Evolutionary conservation across 768 basidiomycete genomes (phyloP).

Genomic region (Pholiota molesta): DNA sequence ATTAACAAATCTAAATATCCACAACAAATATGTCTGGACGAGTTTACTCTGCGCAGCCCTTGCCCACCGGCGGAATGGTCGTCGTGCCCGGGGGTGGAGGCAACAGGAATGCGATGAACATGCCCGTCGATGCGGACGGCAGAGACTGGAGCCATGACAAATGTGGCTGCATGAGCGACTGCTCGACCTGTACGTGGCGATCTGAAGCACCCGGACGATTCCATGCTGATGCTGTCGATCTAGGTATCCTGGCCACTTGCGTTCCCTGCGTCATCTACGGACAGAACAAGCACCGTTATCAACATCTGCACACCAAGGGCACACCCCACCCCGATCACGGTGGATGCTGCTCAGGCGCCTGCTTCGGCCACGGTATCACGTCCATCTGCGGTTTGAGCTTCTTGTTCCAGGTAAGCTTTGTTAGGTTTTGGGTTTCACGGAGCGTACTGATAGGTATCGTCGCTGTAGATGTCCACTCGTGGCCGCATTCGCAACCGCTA

Average conservation of each 20-base stretch:
- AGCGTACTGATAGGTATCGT: background rate
- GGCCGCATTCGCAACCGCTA: slow-evolving; percentile 44
- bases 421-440: background rate
- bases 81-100: slow-evolving; percentile 30
- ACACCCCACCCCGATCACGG: slow-evolving; percentile 40
- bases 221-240: background rate
- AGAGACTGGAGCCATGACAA: slow-evolving; percentile 40
- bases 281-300: slow-evolving; percentile 41
- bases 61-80: slow-evolving; percentile 26
- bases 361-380: slow-evolving; percentile 35
- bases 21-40: slow-evolving; percentile 17
- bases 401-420: slow-evolving; percentile 38
- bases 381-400: slow-evolving; percentile 35
- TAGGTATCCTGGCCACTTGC: slow-evolving; percentile 38
- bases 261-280: slow-evolving; percentile 45
- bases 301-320: slow-evolving; percentile 38
- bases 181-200: slow-evolving; percentile 32
- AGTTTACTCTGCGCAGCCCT: slow-evolving; percentile 22
- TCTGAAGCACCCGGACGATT: background rate
- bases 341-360: slow-evolving; percentile 35
- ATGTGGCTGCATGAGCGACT: slow-evolving; percentile 33
- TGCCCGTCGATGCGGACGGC: slow-evolving; percentile 34
- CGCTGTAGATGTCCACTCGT: slow-evolving; percentile 35
- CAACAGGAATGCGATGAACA: slow-evolving; percentile 38
- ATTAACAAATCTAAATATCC: background rate